Evolutionary conservation across 106 monocot species (phyloP).

Genomic region (Chionographis japonica): DNA sequence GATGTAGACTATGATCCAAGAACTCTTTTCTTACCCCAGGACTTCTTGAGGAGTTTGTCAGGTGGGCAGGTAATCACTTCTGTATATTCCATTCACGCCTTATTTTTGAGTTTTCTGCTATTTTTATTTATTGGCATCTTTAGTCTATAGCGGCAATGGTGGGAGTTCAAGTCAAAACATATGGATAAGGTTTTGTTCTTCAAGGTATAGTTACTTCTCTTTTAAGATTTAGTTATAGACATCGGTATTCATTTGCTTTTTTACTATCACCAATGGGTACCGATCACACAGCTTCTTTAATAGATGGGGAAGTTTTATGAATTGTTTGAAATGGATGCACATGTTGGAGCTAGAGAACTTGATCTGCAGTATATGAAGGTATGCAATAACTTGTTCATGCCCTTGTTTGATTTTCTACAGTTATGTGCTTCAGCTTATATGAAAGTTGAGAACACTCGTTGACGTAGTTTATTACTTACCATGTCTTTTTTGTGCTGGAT

Average conservation of each 20-base stretch:
- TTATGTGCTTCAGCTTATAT: background rate
- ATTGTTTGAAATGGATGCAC: constrained; percentile 99
- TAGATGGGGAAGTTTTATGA: constrained; percentile 99
- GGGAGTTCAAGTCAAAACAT: constrained; percentile 96
- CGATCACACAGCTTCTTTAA: constrained; percentile 4
- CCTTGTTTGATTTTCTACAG: background rate
- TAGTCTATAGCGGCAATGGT: constrained; percentile 84
- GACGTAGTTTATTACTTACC: too few species aligned
- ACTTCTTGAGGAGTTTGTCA: constrained; percentile 79
- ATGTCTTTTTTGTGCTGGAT: too few species aligned
- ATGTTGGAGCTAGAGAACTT: constrained; percentile 88
- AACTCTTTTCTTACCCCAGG: constrained; percentile 79
- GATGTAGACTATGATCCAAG: constrained; percentile 71
- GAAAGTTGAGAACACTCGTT: too few species aligned
- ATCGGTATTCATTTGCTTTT: background rate
- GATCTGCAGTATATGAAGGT: constrained; percentile 99
- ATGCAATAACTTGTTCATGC: background rate
- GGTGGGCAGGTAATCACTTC: constrained; percentile 70
- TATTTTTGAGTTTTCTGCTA: background rate
- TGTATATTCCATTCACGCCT: background rate
- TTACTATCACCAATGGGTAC: background rate
- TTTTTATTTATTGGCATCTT: constrained; percentile 13
- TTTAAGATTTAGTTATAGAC: background rate
- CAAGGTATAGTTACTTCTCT: constrained; percentile 52
- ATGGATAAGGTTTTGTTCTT: constrained; percentile 98